Base-by-base conservation (phyloP, 2,329 filamentous ascomycete species). In the Aureobasidium sp. region DNA sequence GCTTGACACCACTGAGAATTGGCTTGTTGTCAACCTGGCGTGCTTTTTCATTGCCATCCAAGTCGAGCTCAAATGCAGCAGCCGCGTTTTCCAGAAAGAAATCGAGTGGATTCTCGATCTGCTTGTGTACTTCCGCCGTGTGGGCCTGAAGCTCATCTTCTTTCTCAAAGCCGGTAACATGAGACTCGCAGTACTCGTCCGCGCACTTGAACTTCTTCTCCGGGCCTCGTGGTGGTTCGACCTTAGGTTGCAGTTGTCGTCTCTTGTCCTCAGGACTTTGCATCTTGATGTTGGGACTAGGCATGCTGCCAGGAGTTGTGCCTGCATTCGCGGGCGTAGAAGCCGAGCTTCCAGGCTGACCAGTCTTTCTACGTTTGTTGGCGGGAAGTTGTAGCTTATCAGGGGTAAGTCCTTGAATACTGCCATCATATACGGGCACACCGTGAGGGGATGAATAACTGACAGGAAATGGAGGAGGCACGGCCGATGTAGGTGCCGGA, bases 311-410 rank as follows among this genome's bases (percentile, higher is more conserved):
- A 31, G 77, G 76, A 12, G 70, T 73, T 22, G 63, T 67, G 5
- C 65, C 65, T 49, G 70, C 67, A 12, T 66, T 70, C n/a, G 68
- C 71, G 17, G 74, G 74, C 2, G 78, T 79, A 5, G 76, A 76
- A 1, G 70, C 72, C 45, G 75, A 72, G 62, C 74, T 79, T 36
- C 69, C 72, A 6, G 68, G 58, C 27, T 70, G 69, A 17, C 75
- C 75, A 37, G 75, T 71, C 74, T 83, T 84, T 59, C 79, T 77
- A 68, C 78, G 82, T 75, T 86, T 87, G 62, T 77, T 76, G 2
- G 80, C 77, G 20, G 84, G 84, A 27, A 86, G 72, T 51, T 83
- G 81, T 51, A 87, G 76, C 65, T 84, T 82, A 56, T 83, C 80
- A 12, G 79, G 77, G 5, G 79, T 82, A 53, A 86, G 76, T 55